Base-by-base conservation (phyloP, 179 eudicot genomes). In the Vitellaria paradoxa region DNA sequence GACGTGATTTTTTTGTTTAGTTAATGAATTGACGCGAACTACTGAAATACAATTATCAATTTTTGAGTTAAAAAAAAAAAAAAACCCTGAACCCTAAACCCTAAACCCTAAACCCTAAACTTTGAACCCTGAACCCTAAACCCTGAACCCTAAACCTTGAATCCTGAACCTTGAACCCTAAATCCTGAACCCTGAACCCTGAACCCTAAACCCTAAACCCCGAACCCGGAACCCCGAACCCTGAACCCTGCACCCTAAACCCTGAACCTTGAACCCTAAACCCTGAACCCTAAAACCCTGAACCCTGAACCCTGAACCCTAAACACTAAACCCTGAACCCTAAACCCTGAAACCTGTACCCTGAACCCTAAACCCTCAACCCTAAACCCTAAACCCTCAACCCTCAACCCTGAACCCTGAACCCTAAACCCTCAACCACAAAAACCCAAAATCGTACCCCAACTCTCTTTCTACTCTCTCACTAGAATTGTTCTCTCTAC, bases 311-410 rank as follows among this genome's bases (percentile, higher is more conserved):
- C 76, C 76, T 40, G 10, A 72, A 56, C 65, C 45, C 74, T 47
- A 47, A 73, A 71, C 76, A 78, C 71, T 53, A 37, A 65, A 52
- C 79, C 63, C 52, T 17, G 18, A 65, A 37, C 73, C 65, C 23
- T 23, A 40, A 55, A 68, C 79, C 45, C 65, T 12, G 0, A 72
- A 79, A 66, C 80, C 85, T 24, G 9, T 23, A 64, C 74, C 74
- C 79, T 53, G 56, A 82, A 74, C 81, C 84, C 79, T 62, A 57
- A 79, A 71, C 77, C 82, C 78, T 65, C 23, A 78, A 78, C 77
- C 76, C 73, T 17, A 40, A 70, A 47, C 59, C 84, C 84, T 65
- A 0, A 70, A 47, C 26, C 73, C 73, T 45, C 1, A 70, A 70
- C 26, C 71, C 71, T 24, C 11, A 68, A 17, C 8, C 56, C 59